Conservation (phyloP, 495 filamentous ascomycete species). For the Ramalina peruviana region DNA sequence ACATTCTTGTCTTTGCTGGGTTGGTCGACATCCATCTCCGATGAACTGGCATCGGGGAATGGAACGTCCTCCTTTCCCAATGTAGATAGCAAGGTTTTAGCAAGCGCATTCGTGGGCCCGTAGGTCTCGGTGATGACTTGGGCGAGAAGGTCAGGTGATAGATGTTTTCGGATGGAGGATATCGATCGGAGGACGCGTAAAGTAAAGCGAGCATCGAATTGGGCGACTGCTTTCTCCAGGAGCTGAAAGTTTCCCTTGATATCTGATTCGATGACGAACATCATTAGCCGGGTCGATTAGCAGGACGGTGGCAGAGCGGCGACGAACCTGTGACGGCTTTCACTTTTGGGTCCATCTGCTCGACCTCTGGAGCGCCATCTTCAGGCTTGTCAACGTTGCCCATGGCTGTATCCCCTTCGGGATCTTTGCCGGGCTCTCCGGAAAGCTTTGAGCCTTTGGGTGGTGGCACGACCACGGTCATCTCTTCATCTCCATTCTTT, state of each 20-base stretch:
- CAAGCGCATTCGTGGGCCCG: constrained; percentile 45
- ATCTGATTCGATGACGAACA: constrained; percentile 34
- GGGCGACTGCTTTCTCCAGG: constrained; percentile 77
- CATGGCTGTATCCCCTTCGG: constrained; percentile 66
- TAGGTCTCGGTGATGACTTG: constrained; percentile 74
- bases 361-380: constrained; percentile 38
- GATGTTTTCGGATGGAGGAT: constrained; percentile 83
- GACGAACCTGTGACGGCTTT: constrained; percentile 51
- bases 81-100: constrained; percentile 53
- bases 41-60: constrained; percentile 37
- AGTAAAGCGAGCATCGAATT: constrained; percentile 91
- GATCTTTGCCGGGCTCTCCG: constrained; percentile 41
- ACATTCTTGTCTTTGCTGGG: constrained; percentile 37
- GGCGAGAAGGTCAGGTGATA: constrained; percentile 66
- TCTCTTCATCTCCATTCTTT: constrained; percentile 63
- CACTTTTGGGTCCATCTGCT: constrained; percentile 35
- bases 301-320: not conserved
- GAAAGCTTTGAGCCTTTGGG: constrained; percentile 56
- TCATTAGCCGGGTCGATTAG: not conserved
- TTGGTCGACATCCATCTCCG: constrained; percentile 69
- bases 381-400: constrained; percentile 45
- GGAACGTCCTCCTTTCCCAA: constrained; percentile 48
- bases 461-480: constrained; percentile 76
- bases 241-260: constrained; percentile 88
- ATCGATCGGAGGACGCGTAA: constrained; percentile 88